Base-by-base conservation (phyloP, 1,139 yeast genomes). In the Hansenula sp. region DNA sequence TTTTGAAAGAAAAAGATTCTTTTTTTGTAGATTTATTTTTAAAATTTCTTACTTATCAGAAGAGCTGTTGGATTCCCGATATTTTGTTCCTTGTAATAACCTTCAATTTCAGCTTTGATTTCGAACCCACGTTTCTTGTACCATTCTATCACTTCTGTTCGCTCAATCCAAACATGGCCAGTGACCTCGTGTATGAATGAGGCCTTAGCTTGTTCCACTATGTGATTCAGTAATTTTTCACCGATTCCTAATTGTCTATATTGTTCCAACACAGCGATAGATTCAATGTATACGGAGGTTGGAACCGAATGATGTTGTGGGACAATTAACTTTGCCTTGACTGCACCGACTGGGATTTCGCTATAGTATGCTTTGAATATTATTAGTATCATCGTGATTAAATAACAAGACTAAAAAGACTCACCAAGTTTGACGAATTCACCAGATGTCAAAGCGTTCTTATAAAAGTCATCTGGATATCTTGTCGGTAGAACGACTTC, bases 301-400 rank as follows among this genome's bases (percentile, higher is more conserved):
- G 77, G 76, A 4, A 63, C 55, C 7, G 63, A 59, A 15, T 63
- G 56, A 50, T 73, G 70, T 21, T 76, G 74, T 10, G 76, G 68
- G 21, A 70, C 67, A 49, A 76, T 61, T 4, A 68, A 53, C 52
- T 74, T 74, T 33, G 81, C 81, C 51, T 74, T 78, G 30, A 86
- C 67, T 2, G 81, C 83, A 4, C 91, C 96, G 5, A 87, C 89
- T 12, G 94, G 87, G 13, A 80, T 67, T 51, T 81, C 89, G 15
- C 81, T 72, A 58, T 71, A 79, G 61, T 64, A 82, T 3, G 83
- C 87, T 46, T 73, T 17, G 52, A 50, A 66, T 65, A 25, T 63
- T 24, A 21, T 19, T 16, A 27, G 36, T 67, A 33, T 17, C 7
- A 53, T n/a, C n/a, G n/a, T n/a, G n/a, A n/a, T n/a, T n/a, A n/a